Conservation (phyloP, 345 rosid species). For the Mercurialis annua region DNA sequence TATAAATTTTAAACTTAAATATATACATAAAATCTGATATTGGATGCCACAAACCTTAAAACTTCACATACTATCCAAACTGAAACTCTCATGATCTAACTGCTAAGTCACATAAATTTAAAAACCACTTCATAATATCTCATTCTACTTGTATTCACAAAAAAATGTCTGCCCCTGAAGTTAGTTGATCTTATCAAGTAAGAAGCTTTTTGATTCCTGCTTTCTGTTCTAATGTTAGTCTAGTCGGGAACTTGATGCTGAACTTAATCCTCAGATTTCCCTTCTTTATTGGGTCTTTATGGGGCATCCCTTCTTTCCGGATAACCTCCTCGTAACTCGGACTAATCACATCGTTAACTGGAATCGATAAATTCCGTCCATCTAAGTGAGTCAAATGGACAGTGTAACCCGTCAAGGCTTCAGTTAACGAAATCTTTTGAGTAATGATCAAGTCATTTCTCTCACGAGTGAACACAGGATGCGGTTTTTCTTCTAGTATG, state of each 20-base stretch:
- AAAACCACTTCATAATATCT: background rate
- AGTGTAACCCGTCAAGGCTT: conserved; percentile 25
- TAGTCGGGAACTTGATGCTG: conserved; percentile 23
- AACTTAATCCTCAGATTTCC: conserved; percentile 24
- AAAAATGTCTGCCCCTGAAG: background rate
- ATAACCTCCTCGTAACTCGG: conserved; percentile 21
- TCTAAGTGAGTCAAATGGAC: conserved; percentile 24
- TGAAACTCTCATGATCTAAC: background rate
- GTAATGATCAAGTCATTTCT: conserved; percentile 20
- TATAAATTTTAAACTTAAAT: no score
- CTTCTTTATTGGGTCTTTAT: conserved; percentile 7
- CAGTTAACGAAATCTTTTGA: conserved; percentile 24
- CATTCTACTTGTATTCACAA: conserved; percentile 1
- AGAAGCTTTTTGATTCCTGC: conserved; percentile 18
- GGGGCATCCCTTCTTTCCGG: conserved; percentile 28
- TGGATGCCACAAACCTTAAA: no score
- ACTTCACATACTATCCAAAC: no score
- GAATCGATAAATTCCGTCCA: conserved; percentile 21
- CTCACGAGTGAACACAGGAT: conserved; percentile 20
- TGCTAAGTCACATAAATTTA: background rate
- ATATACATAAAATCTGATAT: no score
- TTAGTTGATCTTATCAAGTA: background rate
- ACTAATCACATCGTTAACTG: conserved; percentile 13
- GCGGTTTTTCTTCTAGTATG: conserved; percentile 25
- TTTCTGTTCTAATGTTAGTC: conserved; percentile 23